A percentile compares a stretch with the other conserved stretches of the same genome.
Evolutionary conservation across 2,329 filamentous ascomycete genomes (phyloP).

Genomic region (Alternaria brassicicola): DNA sequence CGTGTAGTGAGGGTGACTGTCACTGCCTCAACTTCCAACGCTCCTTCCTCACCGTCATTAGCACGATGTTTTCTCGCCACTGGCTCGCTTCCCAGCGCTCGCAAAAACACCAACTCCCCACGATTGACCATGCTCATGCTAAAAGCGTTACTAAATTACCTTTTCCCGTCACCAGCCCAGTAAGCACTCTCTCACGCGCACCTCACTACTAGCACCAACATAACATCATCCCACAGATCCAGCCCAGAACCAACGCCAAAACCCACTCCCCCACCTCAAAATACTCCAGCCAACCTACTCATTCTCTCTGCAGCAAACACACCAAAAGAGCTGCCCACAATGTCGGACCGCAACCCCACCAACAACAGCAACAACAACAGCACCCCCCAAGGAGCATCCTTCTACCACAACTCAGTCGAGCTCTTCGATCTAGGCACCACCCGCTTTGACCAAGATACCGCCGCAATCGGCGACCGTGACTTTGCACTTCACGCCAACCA

Average conservation of each 20-base stretch:
- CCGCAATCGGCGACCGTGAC: conserved; percentile 40
- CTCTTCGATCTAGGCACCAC: conserved; percentile 37
- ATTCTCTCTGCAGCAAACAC: neutral
- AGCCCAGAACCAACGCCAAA: neutral
- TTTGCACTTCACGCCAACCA: conserved; percentile 18
- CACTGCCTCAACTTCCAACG: neutral
- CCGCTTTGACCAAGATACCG: conserved; percentile 41
- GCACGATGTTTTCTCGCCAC: neutral
- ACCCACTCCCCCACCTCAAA: neutral
- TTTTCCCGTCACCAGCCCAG: neutral
- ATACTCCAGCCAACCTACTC: neutral
- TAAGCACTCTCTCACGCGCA: neutral
- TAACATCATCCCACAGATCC: neutral
- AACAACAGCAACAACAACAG: conserved; percentile 1
- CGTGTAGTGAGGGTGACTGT: neutral
- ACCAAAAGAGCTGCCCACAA: neutral
- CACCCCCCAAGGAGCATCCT: neutral
- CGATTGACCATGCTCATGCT: neutral
- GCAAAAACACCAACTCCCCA: neutral
- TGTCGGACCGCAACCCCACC: neutral
- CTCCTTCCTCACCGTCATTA: neutral
- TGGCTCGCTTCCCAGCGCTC: neutral
- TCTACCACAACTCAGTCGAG: conserved; percentile 25
- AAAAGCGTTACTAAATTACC: neutral
- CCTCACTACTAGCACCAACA: neutral